Conservation (phyloP, 306 rosid genomes). For the Casuarina cunninghamiana region DNA sequence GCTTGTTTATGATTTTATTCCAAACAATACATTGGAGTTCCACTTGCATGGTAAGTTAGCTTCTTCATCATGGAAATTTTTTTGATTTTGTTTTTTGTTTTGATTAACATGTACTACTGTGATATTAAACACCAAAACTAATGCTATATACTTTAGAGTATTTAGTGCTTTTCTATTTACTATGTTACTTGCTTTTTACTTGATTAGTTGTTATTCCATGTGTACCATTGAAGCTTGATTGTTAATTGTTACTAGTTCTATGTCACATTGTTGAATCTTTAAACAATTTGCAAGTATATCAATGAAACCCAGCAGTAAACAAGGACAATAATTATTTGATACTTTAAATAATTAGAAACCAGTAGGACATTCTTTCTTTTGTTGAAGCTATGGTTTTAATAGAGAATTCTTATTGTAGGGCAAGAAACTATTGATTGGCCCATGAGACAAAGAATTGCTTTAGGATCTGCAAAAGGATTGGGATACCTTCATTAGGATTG, state of each 20-base stretch:
- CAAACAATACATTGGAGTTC: slow-evolving; percentile 84
- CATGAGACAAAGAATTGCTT: slow-evolving; percentile 71
- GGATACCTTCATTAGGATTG: slow-evolving; percentile 98
- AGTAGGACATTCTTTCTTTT: background rate
- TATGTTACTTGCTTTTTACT: background rate
- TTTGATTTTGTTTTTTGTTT: background rate
- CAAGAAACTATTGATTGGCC: slow-evolving; percentile 92
- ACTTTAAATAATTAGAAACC: background rate
- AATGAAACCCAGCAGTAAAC: background rate
- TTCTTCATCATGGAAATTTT: background rate
- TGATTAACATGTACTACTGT: background rate
- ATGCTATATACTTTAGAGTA: background rate
- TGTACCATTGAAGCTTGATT: background rate
- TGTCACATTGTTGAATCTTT: background rate
- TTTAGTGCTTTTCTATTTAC: background rate
- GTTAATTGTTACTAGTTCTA: background rate
- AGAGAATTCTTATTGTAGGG: slow-evolving; percentile 47
- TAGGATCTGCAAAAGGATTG: slow-evolving; percentile 95
- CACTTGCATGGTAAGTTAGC: slow-evolving; percentile 74
- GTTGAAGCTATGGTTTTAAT: slow-evolving; percentile 26
- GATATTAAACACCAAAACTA: background rate
- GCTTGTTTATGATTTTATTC: slow-evolving; percentile 90
- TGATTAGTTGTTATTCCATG: background rate
- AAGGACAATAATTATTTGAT: background rate
- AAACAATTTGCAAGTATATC: background rate